A percentile compares a stretch with the other conserved stretches of the same genome.
Evolutionary conservation across 306 rosid genomes (phyloP).

Genomic region (barrel medic (Medicago truncatula)): DNA sequence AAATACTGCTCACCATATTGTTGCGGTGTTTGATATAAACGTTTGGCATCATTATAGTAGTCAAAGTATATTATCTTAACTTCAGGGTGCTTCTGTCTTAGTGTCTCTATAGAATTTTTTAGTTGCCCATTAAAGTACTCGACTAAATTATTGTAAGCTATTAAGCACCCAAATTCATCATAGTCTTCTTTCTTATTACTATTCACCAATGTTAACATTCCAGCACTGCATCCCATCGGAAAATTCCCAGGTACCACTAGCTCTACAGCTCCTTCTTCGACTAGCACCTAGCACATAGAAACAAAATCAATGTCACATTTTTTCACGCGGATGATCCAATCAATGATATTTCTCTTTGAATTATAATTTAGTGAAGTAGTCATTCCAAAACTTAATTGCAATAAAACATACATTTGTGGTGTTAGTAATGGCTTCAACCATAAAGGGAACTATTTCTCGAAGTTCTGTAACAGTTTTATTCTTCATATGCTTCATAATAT

Average conservation of each 20-base stretch:
- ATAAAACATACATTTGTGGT: not conserved
- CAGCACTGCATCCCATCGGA: not conserved
- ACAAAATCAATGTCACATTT: not conserved
- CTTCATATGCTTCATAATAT: not conserved
- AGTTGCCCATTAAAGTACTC: conserved; percentile 48
- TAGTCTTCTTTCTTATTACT: conserved; percentile 33
- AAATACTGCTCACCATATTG: conserved; percentile 38
- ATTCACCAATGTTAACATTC: not conserved
- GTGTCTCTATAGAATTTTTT: conserved; percentile 23
- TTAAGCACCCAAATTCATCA: conserved; percentile 60
- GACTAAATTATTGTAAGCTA: conserved; percentile 45
- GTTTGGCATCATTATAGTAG: conserved; percentile 46
- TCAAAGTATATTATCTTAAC: conserved; percentile 54
- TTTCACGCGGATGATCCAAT: not conserved
- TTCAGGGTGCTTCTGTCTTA: conserved; percentile 39
- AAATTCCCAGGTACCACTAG: not conserved
- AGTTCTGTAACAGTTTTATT: not conserved
- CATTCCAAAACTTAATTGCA: not conserved
- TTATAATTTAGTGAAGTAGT: not conserved
- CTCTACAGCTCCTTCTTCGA: conserved; percentile 2
- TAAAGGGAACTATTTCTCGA: not conserved
- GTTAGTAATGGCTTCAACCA: not conserved
- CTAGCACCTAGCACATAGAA: not conserved
- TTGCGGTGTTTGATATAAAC: conserved; percentile 43
- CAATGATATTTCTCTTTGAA: not conserved